Conservation (phyloP, 1,139 yeast species). For the Hyphopichia pseudoburtonii region DNA sequence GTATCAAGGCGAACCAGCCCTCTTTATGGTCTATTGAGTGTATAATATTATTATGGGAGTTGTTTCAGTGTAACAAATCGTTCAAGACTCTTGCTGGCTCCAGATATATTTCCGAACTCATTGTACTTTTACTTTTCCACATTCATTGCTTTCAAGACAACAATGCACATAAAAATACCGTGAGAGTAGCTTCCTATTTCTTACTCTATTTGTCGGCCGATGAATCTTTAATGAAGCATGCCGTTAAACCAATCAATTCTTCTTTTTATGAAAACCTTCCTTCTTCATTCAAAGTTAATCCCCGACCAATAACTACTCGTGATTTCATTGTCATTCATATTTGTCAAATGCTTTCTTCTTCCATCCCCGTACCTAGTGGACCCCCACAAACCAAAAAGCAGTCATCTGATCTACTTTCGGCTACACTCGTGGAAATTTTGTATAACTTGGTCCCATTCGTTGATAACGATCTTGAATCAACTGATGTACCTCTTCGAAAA, state of each 20-base stretch:
- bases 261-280: slow-evolving; percentile 50
- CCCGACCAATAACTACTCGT: slow-evolving; percentile 50
- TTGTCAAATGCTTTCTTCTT: slow-evolving; percentile 20
- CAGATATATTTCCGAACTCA: slow-evolving; percentile 52
- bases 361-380: neutral
- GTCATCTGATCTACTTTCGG: slow-evolving; percentile 24
- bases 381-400: neutral
- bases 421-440: slow-evolving; percentile 54
- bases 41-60: slow-evolving; percentile 70
- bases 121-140: slow-evolving; percentile 56
- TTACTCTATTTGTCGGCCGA: slow-evolving; percentile 63
- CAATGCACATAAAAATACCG: slow-evolving; percentile 40
- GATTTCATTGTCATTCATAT: slow-evolving; percentile 61
- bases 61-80: slow-evolving; percentile 65
- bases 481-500: slow-evolving; percentile 27
- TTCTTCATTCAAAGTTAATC: slow-evolving; percentile 36
- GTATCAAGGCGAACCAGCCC: slow-evolving; percentile 26
- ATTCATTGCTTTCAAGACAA: slow-evolving; percentile 44
- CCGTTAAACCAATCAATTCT: slow-evolving; percentile 40
- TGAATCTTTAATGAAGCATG: slow-evolving; percentile 30
- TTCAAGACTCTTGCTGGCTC: slow-evolving; percentile 51
- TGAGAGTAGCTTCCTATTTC: slow-evolving; percentile 61
- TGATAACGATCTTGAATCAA: slow-evolving; percentile 13
- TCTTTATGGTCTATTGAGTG: slow-evolving; percentile 57
- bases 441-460: slow-evolving; percentile 60